Base-by-base conservation (phyloP, 164 flowering plant genomes). In the Magnolia sinica region DNA sequence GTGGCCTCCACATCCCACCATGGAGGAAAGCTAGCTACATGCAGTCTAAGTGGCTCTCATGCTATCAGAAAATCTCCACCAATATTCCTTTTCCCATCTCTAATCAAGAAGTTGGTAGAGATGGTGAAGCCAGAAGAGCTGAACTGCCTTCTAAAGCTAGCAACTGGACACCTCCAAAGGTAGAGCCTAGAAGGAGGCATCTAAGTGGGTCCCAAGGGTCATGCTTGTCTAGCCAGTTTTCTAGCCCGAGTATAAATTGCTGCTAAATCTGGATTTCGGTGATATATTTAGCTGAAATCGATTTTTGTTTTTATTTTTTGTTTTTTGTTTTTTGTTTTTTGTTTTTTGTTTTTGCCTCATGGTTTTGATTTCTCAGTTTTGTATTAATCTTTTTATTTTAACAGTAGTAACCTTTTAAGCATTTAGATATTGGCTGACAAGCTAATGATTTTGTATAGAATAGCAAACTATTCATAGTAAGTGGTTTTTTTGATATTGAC, bases 1-100 rank as follows among this genome's bases (percentile, higher is more conserved):
- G 81, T 24, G 89, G 89, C 0, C 87, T 90, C 24, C 88, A 86
- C 71, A 74, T 90, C 3, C 93, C 93, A 9, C 93, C 93, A 31
- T 90, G 93, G 93, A 87, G 93, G 72, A 87, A 76, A 67, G 45
- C 70, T 63, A 77, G 73, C 63, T 90, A 90, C 81, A 87, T 88
- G 91, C 83, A 74, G 37, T 81, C 88, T 76, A 90, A 90, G 70
- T 90, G 91, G 91, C 79, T 85, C 27, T 81, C 88, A n/a, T 61
- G 66, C 19, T 65, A 70, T 50, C 73, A 55, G 18, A 76, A 66
- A 74, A 49, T 72, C 27, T 50, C 84, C 18, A 31, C 59, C 9
- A 24, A 24, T 24, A 63, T 73, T 19, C 20, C 74, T 29, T 14
- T 45, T 22, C 58, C 73, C 16, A 49, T 37, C 20, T 67, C 71